Evolutionary conservation across 768 basidiomycete genomes (phyloP), one percentile per base, ranked within the genome.

Genomic region (Galerina marginata): DNA sequence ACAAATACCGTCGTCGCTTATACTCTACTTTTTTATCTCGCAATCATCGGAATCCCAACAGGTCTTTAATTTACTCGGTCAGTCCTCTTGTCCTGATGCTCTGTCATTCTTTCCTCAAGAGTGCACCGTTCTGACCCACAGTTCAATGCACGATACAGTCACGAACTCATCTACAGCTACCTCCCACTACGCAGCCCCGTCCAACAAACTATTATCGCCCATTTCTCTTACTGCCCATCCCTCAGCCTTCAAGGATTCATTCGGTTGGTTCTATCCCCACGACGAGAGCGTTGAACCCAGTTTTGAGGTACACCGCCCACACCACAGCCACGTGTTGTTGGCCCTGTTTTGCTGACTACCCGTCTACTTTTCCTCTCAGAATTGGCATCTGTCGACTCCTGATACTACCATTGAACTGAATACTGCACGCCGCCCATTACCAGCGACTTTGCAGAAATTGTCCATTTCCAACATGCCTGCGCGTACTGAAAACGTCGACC

Each of bases 141-240:
- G 83, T 85, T 84, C 83, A 83, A 90, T 90, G 87, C 85, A 84
- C 83, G 82, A 84, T 78, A 81, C 83, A 81, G 85, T 87, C 77
- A 82, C 85, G 81, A 81, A 74, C 63, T 69, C 73, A 69, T 67
- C 72, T 56, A 63, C 73, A 67, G 75, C 83, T 78, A 78, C 77
- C 58, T 66, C 72, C 61, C 59, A 52, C 65, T 65, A 65, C 57
- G 53, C 62, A 40, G 49, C 45, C 44, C 40, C 61, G n/a, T 50
- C 62, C 48, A 56, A 59, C 54, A 57, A 65, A 39, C 53, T 62
- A 53, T 52, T 67, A 51, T 61, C 59, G 20, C 46, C 59, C 33
- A 48, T 52, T 26, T 76, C 73, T 74, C 70, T 68, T 68, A 68
- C 61, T 66, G 63, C 62, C 49, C 66, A 58, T 69, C 70, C 71